Evolutionary conservation across 2,329 filamentous ascomycete species (phyloP), one percentile per base, ranked within the genome.

Genomic region (Drechmeria coniospora): DNA sequence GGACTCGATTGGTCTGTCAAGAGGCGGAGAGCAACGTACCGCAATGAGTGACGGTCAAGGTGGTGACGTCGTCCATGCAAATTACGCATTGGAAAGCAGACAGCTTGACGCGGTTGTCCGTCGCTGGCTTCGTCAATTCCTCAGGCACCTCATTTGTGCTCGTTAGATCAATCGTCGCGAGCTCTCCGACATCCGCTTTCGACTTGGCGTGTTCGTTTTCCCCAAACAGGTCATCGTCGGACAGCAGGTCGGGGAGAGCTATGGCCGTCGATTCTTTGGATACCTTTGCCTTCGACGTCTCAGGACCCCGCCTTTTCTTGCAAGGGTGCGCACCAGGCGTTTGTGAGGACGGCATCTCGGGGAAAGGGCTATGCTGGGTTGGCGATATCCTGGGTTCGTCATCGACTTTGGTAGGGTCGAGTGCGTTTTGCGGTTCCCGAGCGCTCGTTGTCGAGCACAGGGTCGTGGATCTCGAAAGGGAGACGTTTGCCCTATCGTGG

Each of bases 31-130:
- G 8, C 21, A 25, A 54, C 68, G 37, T 67, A 77, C 73, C 73
- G 47, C 73, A 78, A 46, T 75, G 68, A 3, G 73, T 78, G 25
- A 75, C 64, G 1, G 69, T 74, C 34, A 78, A 41, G 16, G 58
- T 54, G 2, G 60, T 63, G 15, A 59, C 63, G 34, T 69, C 59
- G 34, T 77, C 73, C 68, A 77, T 72, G 49, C 73, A 78, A 32
- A 78, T 77, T 23, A 72, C 68, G 35, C 73, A 78, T 47, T 76
- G 68, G 26, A 75, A 72, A 4, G 56, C 54, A 24, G 59, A 55
- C 11, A 78, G 47, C 44, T 66, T 70, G 41, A 59, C 46, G 27
- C 50, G 57, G 8, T 61, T 65, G 27, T 66, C 63, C 27, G 56
- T 53, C 29, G 60, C 53, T 8, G 56, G 56, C 34, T 56, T 53